These are phyloP conservation scores for Oryza glumipatula DNA, from an alignment of 176 grass and related monocot species.

Conservation along the genomic window DNA sequence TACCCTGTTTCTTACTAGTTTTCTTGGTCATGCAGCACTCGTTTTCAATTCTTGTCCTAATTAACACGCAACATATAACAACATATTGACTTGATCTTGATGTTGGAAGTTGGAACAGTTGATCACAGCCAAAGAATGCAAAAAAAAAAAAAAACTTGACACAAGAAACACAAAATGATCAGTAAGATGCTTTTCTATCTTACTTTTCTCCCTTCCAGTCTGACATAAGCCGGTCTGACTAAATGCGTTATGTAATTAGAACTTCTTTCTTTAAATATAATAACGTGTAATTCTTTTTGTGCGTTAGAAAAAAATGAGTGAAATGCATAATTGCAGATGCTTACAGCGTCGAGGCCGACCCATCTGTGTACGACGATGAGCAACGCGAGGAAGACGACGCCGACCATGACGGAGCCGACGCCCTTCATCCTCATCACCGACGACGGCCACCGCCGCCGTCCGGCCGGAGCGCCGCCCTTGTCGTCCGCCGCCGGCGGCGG, in stretches of 20 bases:
- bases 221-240: rapidly evolving
- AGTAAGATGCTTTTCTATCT: neutral
- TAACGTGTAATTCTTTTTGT: rapidly evolving
- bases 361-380: constrained; percentile 15
- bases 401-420: constrained; percentile 21
- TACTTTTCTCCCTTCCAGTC: neutral
- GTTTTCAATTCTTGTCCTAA: neutral
- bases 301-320: too few relatives aligned
- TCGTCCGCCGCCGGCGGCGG: too few relatives aligned
- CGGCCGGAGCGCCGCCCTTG: neutral
- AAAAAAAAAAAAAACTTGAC: neutral
- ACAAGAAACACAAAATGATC: too few relatives aligned
- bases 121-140: neutral
- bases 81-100: neutral
- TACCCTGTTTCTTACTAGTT: too few relatives aligned
- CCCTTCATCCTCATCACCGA: neutral
- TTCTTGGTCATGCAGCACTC: neutral
- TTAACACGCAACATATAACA: neutral
- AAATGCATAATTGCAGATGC: neutral
- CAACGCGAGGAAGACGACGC: constrained; percentile 33
- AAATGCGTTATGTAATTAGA: too few relatives aligned
- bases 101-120: neutral
- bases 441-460: too few relatives aligned
- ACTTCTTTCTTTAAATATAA: too few relatives aligned
- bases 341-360: constrained; percentile 37